A percentile compares a stretch with the other conserved stretches of the same genome.
Conservation (phyloP, 768 basidiomycete species). For the Suillus americanus region DNA sequence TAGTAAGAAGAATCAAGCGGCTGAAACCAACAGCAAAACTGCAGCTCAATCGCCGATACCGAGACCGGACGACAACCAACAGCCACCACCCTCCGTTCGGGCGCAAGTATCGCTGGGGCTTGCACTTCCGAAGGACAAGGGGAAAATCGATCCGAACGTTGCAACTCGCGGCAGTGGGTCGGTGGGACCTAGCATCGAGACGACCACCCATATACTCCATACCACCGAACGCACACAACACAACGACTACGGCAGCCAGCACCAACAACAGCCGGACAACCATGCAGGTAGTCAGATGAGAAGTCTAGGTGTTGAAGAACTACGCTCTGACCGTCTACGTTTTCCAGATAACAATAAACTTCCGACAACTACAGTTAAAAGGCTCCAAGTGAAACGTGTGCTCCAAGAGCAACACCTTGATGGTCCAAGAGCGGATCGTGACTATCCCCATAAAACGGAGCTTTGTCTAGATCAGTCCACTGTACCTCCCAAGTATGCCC, state of each 20-base stretch:
- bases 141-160: neutral
- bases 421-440: neutral
- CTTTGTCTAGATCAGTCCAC: neutral
- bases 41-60: neutral
- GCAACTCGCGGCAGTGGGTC: neutral
- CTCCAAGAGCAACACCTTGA: neutral
- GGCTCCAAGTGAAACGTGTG: neutral
- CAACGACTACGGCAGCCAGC: neutral
- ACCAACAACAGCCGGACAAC: neutral
- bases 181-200: neutral
- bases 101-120: neutral
- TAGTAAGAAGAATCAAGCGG: slow-evolving; percentile 24
- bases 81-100: neutral
- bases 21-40: neutral
- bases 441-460: neutral
- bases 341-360: neutral
- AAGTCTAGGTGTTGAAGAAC: neutral
- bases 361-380: neutral
- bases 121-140: neutral
- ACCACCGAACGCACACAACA: neutral
- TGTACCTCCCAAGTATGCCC: neutral
- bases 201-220: neutral
- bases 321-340: neutral
- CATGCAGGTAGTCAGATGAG: neutral
- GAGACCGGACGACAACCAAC: neutral